Percentiles rank a stretch among this genome's conserved stretches.
These are phyloP conservation scores for Sutorius eximius DNA, from an alignment of 1,284 basidiomycete species.

Conservation along the genomic window DNA sequence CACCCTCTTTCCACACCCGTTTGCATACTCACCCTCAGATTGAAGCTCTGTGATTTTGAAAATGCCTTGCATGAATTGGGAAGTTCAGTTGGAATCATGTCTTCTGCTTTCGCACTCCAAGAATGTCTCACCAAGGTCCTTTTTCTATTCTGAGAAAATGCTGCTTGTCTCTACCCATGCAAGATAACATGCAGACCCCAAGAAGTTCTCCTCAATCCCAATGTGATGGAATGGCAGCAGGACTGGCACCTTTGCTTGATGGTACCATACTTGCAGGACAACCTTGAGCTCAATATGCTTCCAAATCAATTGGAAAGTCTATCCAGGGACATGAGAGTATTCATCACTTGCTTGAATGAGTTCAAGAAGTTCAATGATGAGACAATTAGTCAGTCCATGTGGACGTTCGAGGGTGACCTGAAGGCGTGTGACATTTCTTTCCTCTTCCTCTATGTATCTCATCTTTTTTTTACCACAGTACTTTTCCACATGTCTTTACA, in stretches of 20 bases:
- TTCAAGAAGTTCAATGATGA: conserved; percentile 59
- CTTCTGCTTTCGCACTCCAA: conserved; percentile 32
- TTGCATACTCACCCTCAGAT: background rate
- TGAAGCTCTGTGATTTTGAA: conserved; percentile 34
- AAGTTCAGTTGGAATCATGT: conserved; percentile 37
- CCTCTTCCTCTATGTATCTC: background rate
- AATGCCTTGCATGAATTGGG: conserved; percentile 36
- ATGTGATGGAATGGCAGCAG: conserved; percentile 30
- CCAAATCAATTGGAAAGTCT: conserved; percentile 42
- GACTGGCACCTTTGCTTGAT: conserved; percentile 24
- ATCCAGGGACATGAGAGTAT: conserved; percentile 48
- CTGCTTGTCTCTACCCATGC: conserved; percentile 34
- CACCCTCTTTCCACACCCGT: background rate
- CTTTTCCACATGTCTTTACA: conserved; percentile 29
- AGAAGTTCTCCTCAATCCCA: conserved; percentile 28
- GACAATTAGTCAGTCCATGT: conserved; percentile 50
- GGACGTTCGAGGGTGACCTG: conserved; percentile 49
- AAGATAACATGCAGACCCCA: conserved; percentile 27
- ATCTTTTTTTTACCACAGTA: conserved; percentile 20
- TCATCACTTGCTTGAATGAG: conserved; percentile 51
- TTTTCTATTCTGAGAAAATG: conserved; percentile 36
- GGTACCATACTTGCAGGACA: conserved; percentile 14
- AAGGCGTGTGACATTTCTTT: conserved; percentile 36
- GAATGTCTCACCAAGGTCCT: conserved; percentile 35
- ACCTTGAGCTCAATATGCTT: conserved; percentile 31